Evolutionary conservation across 257 asterid species (phyloP).

Genomic region (Rauvolfia tetraphylla): DNA sequence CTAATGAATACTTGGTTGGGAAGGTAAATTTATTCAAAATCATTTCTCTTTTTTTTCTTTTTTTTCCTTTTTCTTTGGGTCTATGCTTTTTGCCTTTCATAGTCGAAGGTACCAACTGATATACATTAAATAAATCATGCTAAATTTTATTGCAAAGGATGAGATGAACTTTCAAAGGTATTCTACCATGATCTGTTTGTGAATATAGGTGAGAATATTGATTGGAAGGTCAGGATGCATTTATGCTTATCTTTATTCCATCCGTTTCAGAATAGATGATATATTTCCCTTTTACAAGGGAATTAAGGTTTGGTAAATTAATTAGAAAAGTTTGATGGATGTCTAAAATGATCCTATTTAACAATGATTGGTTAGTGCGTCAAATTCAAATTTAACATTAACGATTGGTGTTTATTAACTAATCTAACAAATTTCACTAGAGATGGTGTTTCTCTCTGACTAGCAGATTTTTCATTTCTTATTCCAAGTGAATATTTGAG

Average conservation of each 20-base stretch:
- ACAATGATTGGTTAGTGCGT: too few relatives aligned
- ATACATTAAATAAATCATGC: too few relatives aligned
- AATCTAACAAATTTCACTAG: neutral
- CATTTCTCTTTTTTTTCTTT: neutral
- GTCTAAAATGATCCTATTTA: too few relatives aligned
- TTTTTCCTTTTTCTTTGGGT: neutral
- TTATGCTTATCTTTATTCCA: neutral
- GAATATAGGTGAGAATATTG: neutral
- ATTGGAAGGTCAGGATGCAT: neutral
- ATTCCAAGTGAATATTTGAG: neutral
- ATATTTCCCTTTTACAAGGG: too few relatives aligned
- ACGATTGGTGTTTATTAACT: too few relatives aligned
- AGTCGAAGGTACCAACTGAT: neutral
- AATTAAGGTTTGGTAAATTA: too few relatives aligned
- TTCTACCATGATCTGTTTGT: neutral
- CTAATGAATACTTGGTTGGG: slow-evolving; percentile 46
- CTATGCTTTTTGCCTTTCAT: neutral
- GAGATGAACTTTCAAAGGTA: neutral
- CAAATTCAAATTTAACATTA: too few relatives aligned
- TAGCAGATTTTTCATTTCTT: neutral
- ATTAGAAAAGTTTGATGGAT: too few relatives aligned
- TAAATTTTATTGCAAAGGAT: neutral
- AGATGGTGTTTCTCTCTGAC: neutral
- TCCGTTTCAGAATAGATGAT: too few relatives aligned
- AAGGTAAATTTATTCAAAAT: slow-evolving; percentile 29